Evolutionary conservation across 2,329 filamentous ascomycete genomes (phyloP), one percentile per base, ranked within the genome.

Genomic region (Alternaria consortialis): DNA sequence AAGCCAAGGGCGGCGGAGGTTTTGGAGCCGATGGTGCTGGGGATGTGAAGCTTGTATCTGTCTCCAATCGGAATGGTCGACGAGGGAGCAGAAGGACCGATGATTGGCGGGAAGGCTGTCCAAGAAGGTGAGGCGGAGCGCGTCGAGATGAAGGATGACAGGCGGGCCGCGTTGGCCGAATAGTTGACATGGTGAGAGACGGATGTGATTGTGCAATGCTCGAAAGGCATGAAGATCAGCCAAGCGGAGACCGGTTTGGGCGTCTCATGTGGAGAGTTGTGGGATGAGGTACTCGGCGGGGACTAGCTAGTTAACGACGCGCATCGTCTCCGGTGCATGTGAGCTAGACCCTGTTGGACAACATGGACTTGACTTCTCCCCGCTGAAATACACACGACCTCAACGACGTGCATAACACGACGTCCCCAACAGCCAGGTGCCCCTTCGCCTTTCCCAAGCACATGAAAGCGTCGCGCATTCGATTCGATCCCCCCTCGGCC

Each of bases 381-480:
- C 51, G 51, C 51, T 43, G 51, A 53, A 43, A 43, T 53, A 53
- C 51, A 20, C 46, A 50, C 46, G 7, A 50, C 27, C 31, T 36
- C 27, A 13, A 40, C 37, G 13, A 36, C 31, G 31, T 36, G 11
- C 37, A 15, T 29, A 20, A 20, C 20, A 40, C 37, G 13, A 36
- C 31, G 31, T 36, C 6, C 37, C 9, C 25, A 39, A 40, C 50
- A 1, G n/a, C 50, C 25, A 39, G 25, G 36, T 6, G 20, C 50
- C 32, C 34, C 50, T 42, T 40, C 11, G n/a, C 37, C 27, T 8
- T 29, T 39, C 39, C 11, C 39, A 23, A 29, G 27, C n/a, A 8
- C 29, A 20, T 20, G 20, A 20, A 11, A 8, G 37, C 37, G n/a
- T 37, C 23, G 48, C 32, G 34, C 34, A 36, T 17, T 39, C 32